These are phyloP conservation scores for Priceomyces medius DNA, from an alignment of 805 yeast genomes.

Conservation along the genomic window DNA sequence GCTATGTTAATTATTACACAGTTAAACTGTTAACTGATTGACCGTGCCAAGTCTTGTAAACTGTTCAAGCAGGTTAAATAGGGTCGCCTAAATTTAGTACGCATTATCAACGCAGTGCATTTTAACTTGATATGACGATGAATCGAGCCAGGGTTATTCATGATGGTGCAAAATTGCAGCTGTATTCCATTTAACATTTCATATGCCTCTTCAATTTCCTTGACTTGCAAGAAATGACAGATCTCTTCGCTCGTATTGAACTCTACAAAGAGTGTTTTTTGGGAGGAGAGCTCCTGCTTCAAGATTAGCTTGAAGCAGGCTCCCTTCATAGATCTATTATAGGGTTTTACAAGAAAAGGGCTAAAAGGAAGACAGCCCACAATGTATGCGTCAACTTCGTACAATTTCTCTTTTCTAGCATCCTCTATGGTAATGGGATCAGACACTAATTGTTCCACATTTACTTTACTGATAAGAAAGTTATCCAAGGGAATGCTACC, in stretches of 20 bases:
- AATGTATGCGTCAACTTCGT: slow-evolving; percentile 18
- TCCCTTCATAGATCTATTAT: slow-evolving; percentile 25
- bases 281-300: slow-evolving; percentile 8
- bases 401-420: slow-evolving; percentile 12
- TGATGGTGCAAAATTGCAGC: slow-evolving; percentile 5
- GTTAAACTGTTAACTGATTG: too few species aligned
- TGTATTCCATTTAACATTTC: slow-evolving; percentile 9
- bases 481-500: slow-evolving; percentile 2
- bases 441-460: slow-evolving; percentile 7
- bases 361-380: slow-evolving; percentile 16
- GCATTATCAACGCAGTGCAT: slow-evolving; percentile 4
- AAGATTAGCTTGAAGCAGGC: slow-evolving; percentile 22
- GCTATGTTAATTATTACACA: too few species aligned
- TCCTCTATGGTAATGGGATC: slow-evolving; percentile 11
- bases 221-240: slow-evolving; percentile 22
- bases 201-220: slow-evolving; percentile 14
- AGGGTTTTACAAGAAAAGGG: slow-evolving; percentile 28
- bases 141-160: not conserved
- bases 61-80: slow-evolving; percentile 16
- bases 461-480: slow-evolving; percentile 6
- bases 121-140: slow-evolving; percentile 5
- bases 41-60: slow-evolving; percentile 12
- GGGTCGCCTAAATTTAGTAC: slow-evolving; percentile 5
- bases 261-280: slow-evolving; percentile 16
- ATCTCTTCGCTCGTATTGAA: slow-evolving; percentile 23